Percentiles rank a stretch among this genome's conserved stretches.
These are phyloP conservation scores for Dictyostelium intermedium DNA, from an alignment of 78 protist species.

Conservation along the genomic window DNA sequence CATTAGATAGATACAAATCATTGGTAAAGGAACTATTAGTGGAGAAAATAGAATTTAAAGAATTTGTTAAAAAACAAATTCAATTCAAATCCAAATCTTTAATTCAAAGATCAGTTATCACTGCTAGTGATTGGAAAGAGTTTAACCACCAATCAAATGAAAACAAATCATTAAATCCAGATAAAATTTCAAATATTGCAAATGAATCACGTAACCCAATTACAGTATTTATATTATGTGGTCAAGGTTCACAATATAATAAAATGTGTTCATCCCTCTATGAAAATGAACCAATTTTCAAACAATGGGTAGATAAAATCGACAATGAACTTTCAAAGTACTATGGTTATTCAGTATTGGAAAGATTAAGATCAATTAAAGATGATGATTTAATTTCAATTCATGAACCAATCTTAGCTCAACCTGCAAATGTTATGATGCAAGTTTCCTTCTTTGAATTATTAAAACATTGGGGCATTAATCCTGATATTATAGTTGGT, in stretches of 20 bases:
- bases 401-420: slow-evolving; percentile 8
- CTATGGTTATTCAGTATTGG: background rate
- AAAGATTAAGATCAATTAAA: background rate
- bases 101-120: background rate
- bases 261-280: background rate
- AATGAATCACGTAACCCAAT: background rate
- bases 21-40: background rate
- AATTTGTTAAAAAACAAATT: background rate
- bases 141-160: background rate
- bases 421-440: background rate
- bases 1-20: background rate
- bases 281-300: background rate
- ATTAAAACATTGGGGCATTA: slow-evolving; percentile 18
- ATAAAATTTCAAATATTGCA: background rate
- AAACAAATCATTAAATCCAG: too few relatives aligned
- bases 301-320: background rate
- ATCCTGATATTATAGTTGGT: slow-evolving; percentile 2
- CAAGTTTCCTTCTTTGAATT: background rate
- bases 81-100: background rate
- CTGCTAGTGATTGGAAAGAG: background rate
- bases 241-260: slow-evolving; percentile 74
- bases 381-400: background rate
- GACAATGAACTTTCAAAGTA: background rate
- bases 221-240: slow-evolving; percentile 22
- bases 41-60: background rate